Conservation (phyloP, 1,284 basidiomycete species). For the Rhodotorula sp. region DNA sequence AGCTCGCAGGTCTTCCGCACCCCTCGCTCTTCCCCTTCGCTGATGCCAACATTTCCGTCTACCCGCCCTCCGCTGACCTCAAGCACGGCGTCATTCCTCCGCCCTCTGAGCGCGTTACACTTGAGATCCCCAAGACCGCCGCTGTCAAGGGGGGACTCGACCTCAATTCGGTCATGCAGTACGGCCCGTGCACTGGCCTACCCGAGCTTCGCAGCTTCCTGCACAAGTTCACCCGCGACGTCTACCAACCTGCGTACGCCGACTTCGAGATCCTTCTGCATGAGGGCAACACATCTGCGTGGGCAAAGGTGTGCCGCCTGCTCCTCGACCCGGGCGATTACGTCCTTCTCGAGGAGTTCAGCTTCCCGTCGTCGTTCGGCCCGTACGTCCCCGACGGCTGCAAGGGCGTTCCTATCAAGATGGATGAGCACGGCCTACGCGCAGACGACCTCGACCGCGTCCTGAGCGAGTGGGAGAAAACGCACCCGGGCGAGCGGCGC, state of each 20-base stretch:
- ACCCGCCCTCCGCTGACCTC: slow-evolving; percentile 14
- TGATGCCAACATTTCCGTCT: slow-evolving; percentile 2
- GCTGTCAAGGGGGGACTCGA: slow-evolving; percentile 56
- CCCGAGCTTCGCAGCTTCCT: slow-evolving; percentile 60
- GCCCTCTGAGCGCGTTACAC: neutral
- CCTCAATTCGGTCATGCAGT: slow-evolving; percentile 69
- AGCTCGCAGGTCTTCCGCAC: slow-evolving; percentile 59
- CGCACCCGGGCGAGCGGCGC: slow-evolving; percentile 59
- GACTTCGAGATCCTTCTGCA: slow-evolving; percentile 61
- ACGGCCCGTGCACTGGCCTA: slow-evolving; percentile 59
- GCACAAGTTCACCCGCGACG: slow-evolving; percentile 62
- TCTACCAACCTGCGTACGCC: slow-evolving; percentile 67
- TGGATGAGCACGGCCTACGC: slow-evolving; percentile 72
- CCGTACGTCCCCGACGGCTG: slow-evolving; percentile 8
- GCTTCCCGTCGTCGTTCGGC: slow-evolving; percentile 50
- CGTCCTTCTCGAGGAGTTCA: slow-evolving; percentile 63
- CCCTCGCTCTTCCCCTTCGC: slow-evolving; percentile 30
- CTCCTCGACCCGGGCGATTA: slow-evolving; percentile 72
- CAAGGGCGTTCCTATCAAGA: slow-evolving; percentile 60
- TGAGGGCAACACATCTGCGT: slow-evolving; percentile 74
- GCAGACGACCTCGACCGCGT: slow-evolving; percentile 63
- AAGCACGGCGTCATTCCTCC: slow-evolving; percentile 2
- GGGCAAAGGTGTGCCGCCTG: slow-evolving; percentile 59
- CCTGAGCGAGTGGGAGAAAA: slow-evolving; percentile 66
- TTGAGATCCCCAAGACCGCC: slow-evolving; percentile 5